Evolutionary conservation across 2,329 filamentous ascomycete species (phyloP), one percentile per base, ranked within the genome.

Genomic region (Metarhizium humberi): DNA sequence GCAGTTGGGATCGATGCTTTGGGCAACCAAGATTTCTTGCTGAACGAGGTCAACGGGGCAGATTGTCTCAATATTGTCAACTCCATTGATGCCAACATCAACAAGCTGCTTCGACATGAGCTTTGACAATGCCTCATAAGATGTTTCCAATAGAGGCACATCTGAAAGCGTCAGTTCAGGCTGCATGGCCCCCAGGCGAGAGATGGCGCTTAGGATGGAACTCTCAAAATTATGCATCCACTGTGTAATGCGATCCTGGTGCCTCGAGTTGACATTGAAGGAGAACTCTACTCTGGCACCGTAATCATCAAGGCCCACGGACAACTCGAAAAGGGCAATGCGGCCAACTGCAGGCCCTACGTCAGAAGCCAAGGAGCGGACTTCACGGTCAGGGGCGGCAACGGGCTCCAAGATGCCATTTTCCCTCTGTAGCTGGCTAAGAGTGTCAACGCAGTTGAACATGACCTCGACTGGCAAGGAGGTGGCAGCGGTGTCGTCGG

Each of bases 401-500:
- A 78, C 62, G 36, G 78, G 75, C 56, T 78, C 71, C 8, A 85
- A 71, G 1, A 84, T 66, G 1, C 76, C 73, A 47, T 77, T 74
- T 10, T 72, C 68, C 2, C 71, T 70, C 52, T 78, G 75, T 0
- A 79, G 63, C n/a, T 76, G 73, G 51, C 78, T 74, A 16, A 75
- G 66, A 0, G 74, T 73, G 3, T 80, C 79, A 2, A 75, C 69
- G 59, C 79, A 81, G 55, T 75, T 83, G 64, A 85, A 83, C 38
- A 82, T 72, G 42, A 85, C 70, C 63, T 85, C 82, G 50, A 84
- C 74, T 0, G 79, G 79, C 57, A 72, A 73, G 45, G 77, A 73
- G 1, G 69, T 62, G 1, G 64, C 59, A 0, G 65, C 59, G 1
- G 62, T 64, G n/a, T 66, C 62, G 2, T 66, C 52, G 43, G 71